phyloP scores from a whole-genome alignment of 257 asterid species.

The Solanum bulbocastanum region DNA sequence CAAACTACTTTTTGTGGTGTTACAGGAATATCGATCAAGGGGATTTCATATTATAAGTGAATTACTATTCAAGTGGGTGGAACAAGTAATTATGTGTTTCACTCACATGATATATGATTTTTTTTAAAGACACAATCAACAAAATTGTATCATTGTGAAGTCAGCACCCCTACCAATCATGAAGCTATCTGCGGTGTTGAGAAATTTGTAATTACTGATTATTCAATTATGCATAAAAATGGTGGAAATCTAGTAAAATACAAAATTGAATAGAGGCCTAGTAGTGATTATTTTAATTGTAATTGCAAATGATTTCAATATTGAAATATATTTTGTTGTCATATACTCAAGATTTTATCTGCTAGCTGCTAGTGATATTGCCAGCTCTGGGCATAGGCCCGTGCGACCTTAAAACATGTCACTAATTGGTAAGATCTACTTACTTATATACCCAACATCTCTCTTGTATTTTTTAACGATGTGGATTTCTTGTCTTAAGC shows the following conservation, averaged over 20 bases:
- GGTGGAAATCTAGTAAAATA: not conserved
- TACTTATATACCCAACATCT: too few species aligned
- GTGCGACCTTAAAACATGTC: too few species aligned
- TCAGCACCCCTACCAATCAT: not conserved
- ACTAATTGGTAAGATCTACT: too few species aligned
- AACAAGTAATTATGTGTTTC: not conserved
- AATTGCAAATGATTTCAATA: not conserved
- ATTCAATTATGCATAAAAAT: not conserved
- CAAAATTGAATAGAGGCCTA: not conserved
- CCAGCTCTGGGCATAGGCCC: too few species aligned
- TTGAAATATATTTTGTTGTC: not conserved
- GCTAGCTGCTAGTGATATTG: too few species aligned
- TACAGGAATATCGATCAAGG: too few species aligned
- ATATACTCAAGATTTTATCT: not conserved
- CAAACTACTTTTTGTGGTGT: too few species aligned
- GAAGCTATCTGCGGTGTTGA: not conserved
- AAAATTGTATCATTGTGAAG: not conserved
- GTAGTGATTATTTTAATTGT: not conserved
- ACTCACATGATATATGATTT: not conserved
- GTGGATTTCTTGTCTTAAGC: too few species aligned
- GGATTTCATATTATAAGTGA: not conserved
- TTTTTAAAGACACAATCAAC: not conserved
- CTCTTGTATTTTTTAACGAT: too few species aligned
- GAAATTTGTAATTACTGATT: too few species aligned
- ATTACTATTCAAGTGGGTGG: not conserved